Base-by-base conservation (phyloP, 139 green algal genomes). In the Chlorella sp. region DNA sequence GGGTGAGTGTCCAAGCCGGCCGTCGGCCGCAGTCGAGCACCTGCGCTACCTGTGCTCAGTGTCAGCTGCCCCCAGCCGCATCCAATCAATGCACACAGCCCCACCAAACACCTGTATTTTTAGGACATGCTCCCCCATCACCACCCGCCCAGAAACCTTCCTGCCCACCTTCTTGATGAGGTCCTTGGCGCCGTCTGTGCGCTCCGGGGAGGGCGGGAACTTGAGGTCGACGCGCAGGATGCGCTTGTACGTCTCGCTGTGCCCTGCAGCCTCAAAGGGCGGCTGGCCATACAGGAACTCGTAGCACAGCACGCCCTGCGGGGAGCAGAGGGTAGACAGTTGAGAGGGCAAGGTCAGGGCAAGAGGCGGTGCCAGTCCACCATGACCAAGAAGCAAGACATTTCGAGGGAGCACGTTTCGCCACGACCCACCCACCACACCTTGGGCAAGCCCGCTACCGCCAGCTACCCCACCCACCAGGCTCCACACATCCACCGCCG, bases 221-320 rank as follows among this genome's bases (percentile, higher is more conserved):
- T 92, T 92, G 1, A 99, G 92, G 94, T 99, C 97, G 73, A 99
- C 97, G 0, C 91, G 89, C n/a, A 98, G 91, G 80, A 99, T 99
- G 87, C 96, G 94, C 79, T 94, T 93, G 91, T 97, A 97, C 28
- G 96, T 98, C 60, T 96, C 91, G 64, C 90, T 93, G 92, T 99
- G 96, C 36, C 96, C 96, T 32, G 95, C 92, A 0, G 97, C 96
- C 91, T 99, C 97, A 95, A 99, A 99, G 68, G 98, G 98, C 11
- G 98, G 96, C 24, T 88, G 66, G 39, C 98, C 98, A 69, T 95
- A 97, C 76, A 99, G 92, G 91, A 99, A 99, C 95, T 99, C 98
- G 90, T 98, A 99, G 79, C 93, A 95, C 42, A 99, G 95, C 89
- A 99, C 97, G 48, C 98, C 98, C 83, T 99, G 88, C 37, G 32